Base-by-base conservation (phyloP, 2,329 filamentous ascomycete genomes). In the Colletotrichum magnum region DNA sequence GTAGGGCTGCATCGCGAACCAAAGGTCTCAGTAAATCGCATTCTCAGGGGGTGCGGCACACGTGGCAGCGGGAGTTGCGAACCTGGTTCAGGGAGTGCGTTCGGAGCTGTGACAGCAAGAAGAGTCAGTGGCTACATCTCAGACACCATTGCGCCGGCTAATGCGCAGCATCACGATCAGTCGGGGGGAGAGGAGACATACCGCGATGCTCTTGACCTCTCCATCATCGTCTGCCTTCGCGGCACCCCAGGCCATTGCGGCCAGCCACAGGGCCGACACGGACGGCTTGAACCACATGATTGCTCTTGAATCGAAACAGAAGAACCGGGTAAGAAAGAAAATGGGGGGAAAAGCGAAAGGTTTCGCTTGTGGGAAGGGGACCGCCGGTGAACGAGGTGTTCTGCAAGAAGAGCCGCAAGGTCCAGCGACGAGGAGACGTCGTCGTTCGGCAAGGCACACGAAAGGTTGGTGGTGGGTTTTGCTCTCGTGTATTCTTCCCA, bases 11-110 rank as follows among this genome's bases (percentile, higher is more conserved):
- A 54, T 72, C 61, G 73, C 64, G 48, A 62, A 69, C 72, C 56
- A 74, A 72, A 64, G 32, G 18, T 51, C 52, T 68, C 54, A 68
- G 54, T 39, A 64, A 58, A 64, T 56, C 56, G 68, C 59, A 47
- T 21, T 53, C 18, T 50, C 47, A 60, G 64, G 64, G 50, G 52
- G 41, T 15, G 41, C 24, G 26, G 24, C 47, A 36, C 47, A 56
- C 28, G 54, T 53, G 58, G 21, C 39, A 48, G 58, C 52, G 57
- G 53, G 51, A 39, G 26, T 56, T 58, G 57, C 63, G 58, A 68
- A 95, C 93, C 87, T 92, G 88, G 79, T 88, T 85, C 71, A 97
- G 87, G 77, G 92, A 95, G 82, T 97, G 95, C 77, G 95, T 97
- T 78, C 94, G 90, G 77, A 97, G 87, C 93, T 97, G 81, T 36